A percentile compares a stretch with the other conserved stretches of the same genome.
phyloP scores from a whole-genome alignment of 352 stramenopile genomes.

The Phytophthora foliorum region DNA sequence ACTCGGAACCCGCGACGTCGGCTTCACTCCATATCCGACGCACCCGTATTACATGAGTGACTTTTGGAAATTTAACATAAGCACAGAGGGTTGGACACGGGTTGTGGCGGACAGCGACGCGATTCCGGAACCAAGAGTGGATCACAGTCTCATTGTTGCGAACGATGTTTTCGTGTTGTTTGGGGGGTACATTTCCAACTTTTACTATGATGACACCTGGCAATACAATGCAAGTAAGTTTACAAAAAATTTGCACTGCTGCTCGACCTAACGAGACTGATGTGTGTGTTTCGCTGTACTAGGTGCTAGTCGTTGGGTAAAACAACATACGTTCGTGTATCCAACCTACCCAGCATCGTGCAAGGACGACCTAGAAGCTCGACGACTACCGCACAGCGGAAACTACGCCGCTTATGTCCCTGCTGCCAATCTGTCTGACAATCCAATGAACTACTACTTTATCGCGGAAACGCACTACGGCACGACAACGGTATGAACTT shows the following conservation, averaged over 20 bases:
- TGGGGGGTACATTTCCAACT: conserved; percentile 94
- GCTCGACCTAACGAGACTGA: background rate
- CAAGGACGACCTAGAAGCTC: conserved; percentile 89
- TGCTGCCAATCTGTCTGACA: conserved; percentile 34
- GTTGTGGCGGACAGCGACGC: conserved; percentile 43
- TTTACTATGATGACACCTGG: conserved; percentile 97
- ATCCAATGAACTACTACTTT: conserved; percentile 71
- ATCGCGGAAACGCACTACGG: conserved; percentile 80
- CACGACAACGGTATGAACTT: conserved; percentile 59
- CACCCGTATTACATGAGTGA: conserved; percentile 96
- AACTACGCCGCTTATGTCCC: conserved; percentile 70
- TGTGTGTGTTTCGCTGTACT: background rate
- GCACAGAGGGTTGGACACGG: conserved; percentile 83
- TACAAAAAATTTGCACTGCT: background rate
- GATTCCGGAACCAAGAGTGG: conserved; percentile 74
- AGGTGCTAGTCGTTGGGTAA: conserved; percentile 89
- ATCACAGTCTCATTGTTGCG: conserved; percentile 85
- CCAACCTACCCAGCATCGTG: conserved; percentile 91
- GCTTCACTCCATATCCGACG: conserved; percentile 91
- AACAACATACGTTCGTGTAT: conserved; percentile 93
- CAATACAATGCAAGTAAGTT: conserved; percentile 94
- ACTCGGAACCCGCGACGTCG: conserved; percentile 51
- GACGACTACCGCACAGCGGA: conserved; percentile 72
- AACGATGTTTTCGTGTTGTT: conserved; percentile 92
- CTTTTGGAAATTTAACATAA: conserved; percentile 96